These are phyloP conservation scores for Litsea cubeba DNA, from an alignment of 164 flowering plant species.

Conservation along the genomic window DNA sequence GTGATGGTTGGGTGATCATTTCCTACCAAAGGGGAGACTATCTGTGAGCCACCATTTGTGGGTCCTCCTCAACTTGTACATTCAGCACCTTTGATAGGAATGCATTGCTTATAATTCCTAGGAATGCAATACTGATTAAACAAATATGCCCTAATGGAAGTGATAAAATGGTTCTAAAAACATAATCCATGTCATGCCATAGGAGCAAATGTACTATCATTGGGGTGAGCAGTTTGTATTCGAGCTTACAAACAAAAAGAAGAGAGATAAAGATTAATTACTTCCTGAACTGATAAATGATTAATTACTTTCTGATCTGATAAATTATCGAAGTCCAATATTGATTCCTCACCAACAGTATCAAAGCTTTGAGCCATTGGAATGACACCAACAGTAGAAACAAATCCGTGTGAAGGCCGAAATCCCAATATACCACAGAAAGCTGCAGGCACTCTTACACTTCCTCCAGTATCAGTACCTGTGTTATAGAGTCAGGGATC, in stretches of 20 bases:
- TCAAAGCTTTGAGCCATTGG: constrained; percentile 97
- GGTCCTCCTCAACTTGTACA: no score
- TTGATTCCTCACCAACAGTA: constrained; percentile 71
- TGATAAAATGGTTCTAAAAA: no score
- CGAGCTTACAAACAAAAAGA: neutral
- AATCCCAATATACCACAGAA: constrained; percentile 83
- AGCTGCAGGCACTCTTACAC: constrained; percentile 87
- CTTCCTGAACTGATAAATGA: neutral
- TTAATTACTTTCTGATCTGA: neutral
- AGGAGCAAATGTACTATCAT: no score
- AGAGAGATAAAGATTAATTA: neutral
- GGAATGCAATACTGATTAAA: neutral
- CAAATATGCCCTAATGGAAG: no score
- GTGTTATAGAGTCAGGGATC: neutral
- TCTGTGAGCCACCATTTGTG: no score
- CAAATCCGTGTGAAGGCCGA: constrained; percentile 80
- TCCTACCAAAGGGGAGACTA: no score
- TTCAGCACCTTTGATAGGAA: no score
- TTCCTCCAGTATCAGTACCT: constrained; percentile 98
- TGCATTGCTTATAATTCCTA: neutral
- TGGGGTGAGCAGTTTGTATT: neutral
- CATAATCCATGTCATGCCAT: no score
- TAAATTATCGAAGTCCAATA: neutral
- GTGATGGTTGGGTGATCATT: no score
- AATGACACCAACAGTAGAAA: constrained; percentile 63